phyloP scores from a whole-genome alignment of 495 filamentous ascomycete species.

The Parachaetomium inaequale region DNA sequence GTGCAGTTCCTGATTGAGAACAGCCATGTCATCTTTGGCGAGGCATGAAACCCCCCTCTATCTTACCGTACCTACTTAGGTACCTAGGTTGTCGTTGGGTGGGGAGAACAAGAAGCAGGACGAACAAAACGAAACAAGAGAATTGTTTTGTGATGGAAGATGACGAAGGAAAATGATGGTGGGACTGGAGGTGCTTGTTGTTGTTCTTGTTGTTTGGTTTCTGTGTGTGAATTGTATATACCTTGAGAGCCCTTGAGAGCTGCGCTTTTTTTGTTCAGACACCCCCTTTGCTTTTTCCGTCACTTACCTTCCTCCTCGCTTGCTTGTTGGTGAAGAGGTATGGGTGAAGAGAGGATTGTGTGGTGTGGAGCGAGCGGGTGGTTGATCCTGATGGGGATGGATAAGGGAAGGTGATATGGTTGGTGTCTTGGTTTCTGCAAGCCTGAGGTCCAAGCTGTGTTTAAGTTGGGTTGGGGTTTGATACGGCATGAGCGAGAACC shows the following conservation, averaged over 20 bases:
- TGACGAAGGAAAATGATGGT: neutral
- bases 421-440: neutral
- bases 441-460: neutral
- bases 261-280: neutral
- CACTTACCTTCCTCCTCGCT: neutral
- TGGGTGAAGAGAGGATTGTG: too few relatives aligned
- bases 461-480: too few relatives aligned
- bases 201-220: slow-evolving; percentile 1
- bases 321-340: neutral
- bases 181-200: neutral
- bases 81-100: neutral
- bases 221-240: neutral
- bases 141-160: neutral
- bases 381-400: neutral
- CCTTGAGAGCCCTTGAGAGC: neutral
- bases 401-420: too few relatives aligned
- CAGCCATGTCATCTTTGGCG: slow-evolving; percentile 69
- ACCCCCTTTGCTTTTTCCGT: neutral
- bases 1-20: slow-evolving; percentile 89
- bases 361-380: neutral
- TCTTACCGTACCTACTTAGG: neutral
- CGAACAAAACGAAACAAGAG: neutral
- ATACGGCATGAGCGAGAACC: neutral
- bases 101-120: neutral
- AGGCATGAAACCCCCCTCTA: slow-evolving; percentile 15